A percentile compares a stretch with the other conserved stretches of the same genome.
Conservation (phyloP, 2,329 filamentous ascomycete genomes). For the Talaromyces sp. region DNA sequence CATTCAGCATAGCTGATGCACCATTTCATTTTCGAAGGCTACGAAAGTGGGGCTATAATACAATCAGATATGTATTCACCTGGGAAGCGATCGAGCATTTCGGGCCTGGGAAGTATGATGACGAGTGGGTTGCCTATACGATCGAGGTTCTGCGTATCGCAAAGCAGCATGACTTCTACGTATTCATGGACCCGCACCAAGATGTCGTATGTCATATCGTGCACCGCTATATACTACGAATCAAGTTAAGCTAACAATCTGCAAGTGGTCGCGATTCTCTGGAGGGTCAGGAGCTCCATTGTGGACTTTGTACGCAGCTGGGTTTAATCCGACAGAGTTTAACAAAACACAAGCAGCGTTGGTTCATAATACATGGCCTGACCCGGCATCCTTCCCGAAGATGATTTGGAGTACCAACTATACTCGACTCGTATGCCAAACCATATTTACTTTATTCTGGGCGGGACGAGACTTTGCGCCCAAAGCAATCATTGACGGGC, state of each 20-base stretch:
- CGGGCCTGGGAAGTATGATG: conserved; percentile 86
- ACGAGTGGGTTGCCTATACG: conserved; percentile 87
- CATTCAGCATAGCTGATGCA: conserved; percentile 77
- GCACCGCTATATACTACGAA: background rate
- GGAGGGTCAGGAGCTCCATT: conserved; percentile 93
- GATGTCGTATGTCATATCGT: conserved; percentile 64
- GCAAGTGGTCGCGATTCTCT: conserved; percentile 83
- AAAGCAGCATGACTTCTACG: conserved; percentile 85
- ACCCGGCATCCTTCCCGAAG: conserved; percentile 83
- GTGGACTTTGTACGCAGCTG: conserved; percentile 95
- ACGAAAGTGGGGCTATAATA: conserved; percentile 89
- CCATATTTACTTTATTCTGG: conserved; percentile 93
- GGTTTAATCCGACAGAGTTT: conserved; percentile 80
- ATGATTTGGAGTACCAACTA: conserved; percentile 99
- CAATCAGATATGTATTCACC: conserved; percentile 92
- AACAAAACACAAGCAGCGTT: conserved; percentile 82
- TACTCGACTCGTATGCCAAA: conserved; percentile 74
- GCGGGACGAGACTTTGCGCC: conserved; percentile 86
- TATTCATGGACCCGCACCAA: conserved; percentile 99
- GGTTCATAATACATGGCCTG: conserved; percentile 87
- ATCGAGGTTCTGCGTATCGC: conserved; percentile 77
- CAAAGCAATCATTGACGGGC: conserved; percentile 87
- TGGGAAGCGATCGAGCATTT: conserved; percentile 98
- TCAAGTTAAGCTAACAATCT: background rate
- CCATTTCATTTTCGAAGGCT: conserved; percentile 80